A percentile compares a stretch with the other conserved stretches of the same genome.
phyloP scores from a whole-genome alignment of 208 protist species.

The Wallacemonas sp. region DNA sequence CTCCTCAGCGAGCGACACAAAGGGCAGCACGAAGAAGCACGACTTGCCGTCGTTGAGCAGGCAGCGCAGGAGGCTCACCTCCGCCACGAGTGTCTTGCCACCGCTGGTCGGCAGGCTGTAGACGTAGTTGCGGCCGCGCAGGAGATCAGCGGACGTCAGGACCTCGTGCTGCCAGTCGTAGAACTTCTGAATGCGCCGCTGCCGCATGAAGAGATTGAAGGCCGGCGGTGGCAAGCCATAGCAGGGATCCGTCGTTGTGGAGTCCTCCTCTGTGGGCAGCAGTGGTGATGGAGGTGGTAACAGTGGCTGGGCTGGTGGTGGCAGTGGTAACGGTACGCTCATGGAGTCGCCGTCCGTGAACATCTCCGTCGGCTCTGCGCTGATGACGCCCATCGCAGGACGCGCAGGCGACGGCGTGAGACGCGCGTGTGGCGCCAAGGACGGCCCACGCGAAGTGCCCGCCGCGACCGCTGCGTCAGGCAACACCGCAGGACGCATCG shows the following conservation, averaged over 20 bases:
- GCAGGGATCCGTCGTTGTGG: too few species aligned
- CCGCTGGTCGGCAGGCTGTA: constrained; percentile 92
- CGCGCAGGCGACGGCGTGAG: too few species aligned
- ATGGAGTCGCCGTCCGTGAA: constrained; percentile 10
- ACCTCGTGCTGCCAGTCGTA: constrained; percentile 90
- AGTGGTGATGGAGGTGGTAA: not conserved
- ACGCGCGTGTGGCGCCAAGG: not conserved
- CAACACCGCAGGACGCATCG: too few species aligned
- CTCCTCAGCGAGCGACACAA: constrained; percentile 91
- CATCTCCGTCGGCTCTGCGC: constrained; percentile 5
- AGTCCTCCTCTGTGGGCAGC: not conserved
- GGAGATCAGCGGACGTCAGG: constrained; percentile 55
- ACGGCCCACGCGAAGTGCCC: too few species aligned
- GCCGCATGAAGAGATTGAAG: constrained; percentile 36
- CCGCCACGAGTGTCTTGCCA: constrained; percentile 94
- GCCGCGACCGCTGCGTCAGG: too few species aligned
- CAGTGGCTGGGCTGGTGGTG: not conserved
- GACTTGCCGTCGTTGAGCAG: constrained; percentile 70
- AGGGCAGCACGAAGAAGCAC: constrained; percentile 93
- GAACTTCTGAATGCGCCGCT: constrained; percentile 49
- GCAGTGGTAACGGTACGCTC: not conserved
- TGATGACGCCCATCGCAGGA: not conserved
- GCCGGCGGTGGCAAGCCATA: constrained; percentile 59
- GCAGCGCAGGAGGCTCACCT: constrained; percentile 88
- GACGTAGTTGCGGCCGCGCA: constrained; percentile 70